Conservation (phyloP, 495 filamentous ascomycete genomes). For the Xylaria flabelliformis region DNA sequence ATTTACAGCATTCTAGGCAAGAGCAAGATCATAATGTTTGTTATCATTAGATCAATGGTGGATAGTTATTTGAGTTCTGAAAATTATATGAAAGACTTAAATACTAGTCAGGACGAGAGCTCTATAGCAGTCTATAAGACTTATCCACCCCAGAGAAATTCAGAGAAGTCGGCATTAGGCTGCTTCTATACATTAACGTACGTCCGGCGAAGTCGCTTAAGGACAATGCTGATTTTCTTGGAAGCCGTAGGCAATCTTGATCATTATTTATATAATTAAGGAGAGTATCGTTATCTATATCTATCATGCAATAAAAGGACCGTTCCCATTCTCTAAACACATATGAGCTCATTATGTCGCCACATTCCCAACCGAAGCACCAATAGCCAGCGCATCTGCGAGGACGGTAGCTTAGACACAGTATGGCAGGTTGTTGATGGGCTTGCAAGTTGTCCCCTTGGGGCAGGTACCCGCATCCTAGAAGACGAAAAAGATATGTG, state of each 20-base stretch:
- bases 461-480: constrained; percentile 37
- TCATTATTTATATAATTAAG: constrained; percentile 11
- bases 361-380: background rate
- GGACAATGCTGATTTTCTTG: background rate
- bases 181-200: background rate
- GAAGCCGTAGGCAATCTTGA: background rate
- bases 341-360: background rate
- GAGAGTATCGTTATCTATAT: constrained; percentile 1
- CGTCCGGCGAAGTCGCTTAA: background rate
- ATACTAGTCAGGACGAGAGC: background rate
- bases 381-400: background rate
- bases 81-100: background rate
- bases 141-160: background rate
- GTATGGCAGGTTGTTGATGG: constrained; percentile 39
- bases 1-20: too few species aligned
- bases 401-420: constrained; percentile 26
- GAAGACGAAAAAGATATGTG: background rate
- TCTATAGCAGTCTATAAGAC: background rate
- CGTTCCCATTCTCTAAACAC: constrained; percentile 4
- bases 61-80: background rate
- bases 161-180: background rate
- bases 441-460: constrained; percentile 29
- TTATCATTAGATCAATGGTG: background rate
- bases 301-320: background rate
- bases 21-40: background rate